Evolutionary conservation across 148 eudicot genomes (phyloP).

Genomic region (Bassia scoparia): DNA sequence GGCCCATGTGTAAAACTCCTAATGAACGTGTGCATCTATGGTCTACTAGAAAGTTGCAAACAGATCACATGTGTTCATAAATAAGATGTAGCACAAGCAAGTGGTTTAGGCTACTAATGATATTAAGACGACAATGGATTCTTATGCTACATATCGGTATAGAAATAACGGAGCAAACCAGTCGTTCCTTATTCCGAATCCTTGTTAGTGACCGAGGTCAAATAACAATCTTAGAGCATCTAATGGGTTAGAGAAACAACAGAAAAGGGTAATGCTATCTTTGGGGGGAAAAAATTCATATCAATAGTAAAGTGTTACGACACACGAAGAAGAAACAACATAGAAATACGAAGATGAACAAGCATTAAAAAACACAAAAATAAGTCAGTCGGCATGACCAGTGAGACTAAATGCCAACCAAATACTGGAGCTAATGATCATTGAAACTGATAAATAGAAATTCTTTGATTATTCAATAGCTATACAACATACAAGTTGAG

Average conservation of each 20-base stretch:
- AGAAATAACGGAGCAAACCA: background rate
- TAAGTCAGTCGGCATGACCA: constrained; percentile 19
- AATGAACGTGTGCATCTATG: background rate
- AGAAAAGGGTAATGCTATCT: background rate
- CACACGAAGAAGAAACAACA: background rate
- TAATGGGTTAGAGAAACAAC: background rate
- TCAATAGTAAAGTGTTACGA: background rate
- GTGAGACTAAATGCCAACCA: background rate
- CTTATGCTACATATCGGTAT: background rate
- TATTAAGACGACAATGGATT: background rate
- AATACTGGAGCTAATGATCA: background rate
- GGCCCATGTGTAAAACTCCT: background rate
- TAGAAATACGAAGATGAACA: background rate
- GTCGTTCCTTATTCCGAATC: no score
- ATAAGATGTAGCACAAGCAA: background rate
- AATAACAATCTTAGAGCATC: background rate
- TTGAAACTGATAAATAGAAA: background rate
- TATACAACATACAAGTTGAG: constrained; percentile 1
- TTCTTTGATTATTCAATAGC: background rate
- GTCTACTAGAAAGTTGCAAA: background rate
- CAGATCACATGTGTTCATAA: background rate
- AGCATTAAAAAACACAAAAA: constrained; percentile 1
- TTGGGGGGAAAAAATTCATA: no score
- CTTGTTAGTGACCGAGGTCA: background rate
- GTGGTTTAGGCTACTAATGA: background rate